Evolutionary conservation across 2,329 filamentous ascomycete species (phyloP).

Genomic region (Trichoderma semiorbis): DNA sequence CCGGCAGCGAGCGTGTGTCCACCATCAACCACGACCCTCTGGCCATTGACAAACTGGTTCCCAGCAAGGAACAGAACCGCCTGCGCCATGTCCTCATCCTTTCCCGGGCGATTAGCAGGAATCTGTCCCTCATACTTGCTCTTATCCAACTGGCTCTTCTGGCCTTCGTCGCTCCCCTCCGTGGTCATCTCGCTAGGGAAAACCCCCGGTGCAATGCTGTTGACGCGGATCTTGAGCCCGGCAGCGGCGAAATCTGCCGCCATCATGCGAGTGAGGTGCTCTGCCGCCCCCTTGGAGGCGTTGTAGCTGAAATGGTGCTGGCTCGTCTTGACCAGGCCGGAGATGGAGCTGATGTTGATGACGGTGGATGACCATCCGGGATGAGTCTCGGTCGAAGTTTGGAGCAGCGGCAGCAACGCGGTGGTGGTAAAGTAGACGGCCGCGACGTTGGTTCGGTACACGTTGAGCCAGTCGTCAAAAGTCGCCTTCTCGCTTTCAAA

Average conservation of each 20-base stretch:
- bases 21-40: slow-evolving; percentile 44
- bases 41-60: slow-evolving; percentile 45
- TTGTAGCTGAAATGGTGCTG: slow-evolving; percentile 67
- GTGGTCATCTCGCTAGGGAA: slow-evolving; percentile 71
- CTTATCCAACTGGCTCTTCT: slow-evolving; percentile 58
- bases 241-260: slow-evolving; percentile 57
- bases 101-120: slow-evolving; percentile 64
- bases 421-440: slow-evolving; percentile 63
- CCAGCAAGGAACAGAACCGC: slow-evolving; percentile 55
- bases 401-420: slow-evolving; percentile 59
- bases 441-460: slow-evolving; percentile 73
- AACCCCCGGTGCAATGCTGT: slow-evolving; percentile 71
- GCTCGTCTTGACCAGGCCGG: slow-evolving; percentile 58
- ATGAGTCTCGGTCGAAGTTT: slow-evolving; percentile 44
- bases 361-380: slow-evolving; percentile 54
- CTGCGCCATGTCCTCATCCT: slow-evolving; percentile 66
- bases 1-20: slow-evolving; percentile 42
- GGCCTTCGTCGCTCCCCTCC: slow-evolving; percentile 41
- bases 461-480: slow-evolving; percentile 68
- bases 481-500: slow-evolving; percentile 60
- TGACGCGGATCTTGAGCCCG: slow-evolving; percentile 62
- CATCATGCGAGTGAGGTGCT: slow-evolving; percentile 62
- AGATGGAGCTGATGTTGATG: slow-evolving; percentile 67
- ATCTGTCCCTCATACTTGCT: slow-evolving; percentile 51
- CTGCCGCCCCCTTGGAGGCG: slow-evolving; percentile 60